Base-by-base conservation (phyloP, 2,329 filamentous ascomycete species). In the Cadophora malorum region DNA sequence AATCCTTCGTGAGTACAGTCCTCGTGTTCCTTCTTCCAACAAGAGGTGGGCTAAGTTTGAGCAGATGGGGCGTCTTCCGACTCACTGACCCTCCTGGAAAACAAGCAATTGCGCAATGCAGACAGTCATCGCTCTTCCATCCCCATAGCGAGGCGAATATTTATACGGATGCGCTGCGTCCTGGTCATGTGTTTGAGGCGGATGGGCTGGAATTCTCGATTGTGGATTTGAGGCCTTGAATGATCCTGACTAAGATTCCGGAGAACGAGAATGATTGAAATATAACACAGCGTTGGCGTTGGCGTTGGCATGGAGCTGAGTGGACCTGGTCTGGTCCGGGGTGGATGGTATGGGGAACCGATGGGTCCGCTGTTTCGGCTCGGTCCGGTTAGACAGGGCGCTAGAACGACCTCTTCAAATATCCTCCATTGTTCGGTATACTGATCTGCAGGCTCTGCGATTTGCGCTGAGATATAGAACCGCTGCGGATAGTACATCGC, bases 31-130 rank as follows among this genome's bases (percentile, higher is more conserved):
- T 16, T 45, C 16, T 64, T 0, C 23, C 14, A 50, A 23, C 5
- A 35, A 35, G 7, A 9, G 28, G 14, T 6, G 28, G 60, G 31
- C 68, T 75, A 61, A 75, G n/a, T 4, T 56, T 3, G 16, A 35
- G 59, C 35, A 95, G 93, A 70, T 95, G 93, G 83, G 96, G 96
- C 60, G 91, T 96, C 28, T 99, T 98, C 80, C 89, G 96, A 41
- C 83, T 99, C 4, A 99, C 96, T 0, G 92, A 97, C 79, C 96
- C 96, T 0, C 95, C 96, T 0, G 96, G 96, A 0, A 85, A 98
- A 73, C 89, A 92, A 71, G 88, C 93, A n/a, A 90, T 99, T 41
- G 83, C 97, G 55, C 86, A 89, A 50, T 99, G 96, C 80, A 89
- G 82, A 2, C 87, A 94, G 69, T 86, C 86, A 0, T 92, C 92